Percentiles rank a stretch among this genome's conserved stretches.
phyloP scores from a whole-genome alignment of 768 basidiomycete genomes.

The Sistotremastrum suecicum region DNA sequence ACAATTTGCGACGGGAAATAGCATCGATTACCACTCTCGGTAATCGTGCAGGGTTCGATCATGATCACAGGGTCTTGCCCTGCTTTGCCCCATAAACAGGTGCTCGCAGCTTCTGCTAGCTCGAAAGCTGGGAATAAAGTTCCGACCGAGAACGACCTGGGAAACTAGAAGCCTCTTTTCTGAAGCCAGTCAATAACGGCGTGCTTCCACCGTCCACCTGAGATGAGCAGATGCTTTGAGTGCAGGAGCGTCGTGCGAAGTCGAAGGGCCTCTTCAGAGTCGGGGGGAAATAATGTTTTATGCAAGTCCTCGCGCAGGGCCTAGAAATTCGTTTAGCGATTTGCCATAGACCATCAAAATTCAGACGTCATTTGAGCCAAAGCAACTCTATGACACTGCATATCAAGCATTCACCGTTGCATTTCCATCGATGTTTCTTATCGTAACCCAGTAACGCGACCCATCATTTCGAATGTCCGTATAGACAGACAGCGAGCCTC shows the following conservation, averaged over 20 bases:
- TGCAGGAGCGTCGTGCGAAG: slow-evolving; percentile 34
- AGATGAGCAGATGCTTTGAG: slow-evolving; percentile 40
- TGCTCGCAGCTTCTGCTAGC: no score
- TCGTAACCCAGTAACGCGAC: slow-evolving; percentile 38
- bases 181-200: slow-evolving; percentile 49
- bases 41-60: no score
- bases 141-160: no score
- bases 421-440: slow-evolving; percentile 60
- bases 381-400: background rate
- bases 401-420: slow-evolving; percentile 28
- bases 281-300: slow-evolving; percentile 32
- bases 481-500: slow-evolving; percentile 61
- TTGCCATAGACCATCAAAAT: background rate
- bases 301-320: slow-evolving; percentile 43
- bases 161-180: slow-evolving; percentile 42
- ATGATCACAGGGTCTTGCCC: no score
- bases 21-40: no score
- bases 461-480: slow-evolving; percentile 57
- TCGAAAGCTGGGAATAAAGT: no score
- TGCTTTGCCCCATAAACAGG: no score
- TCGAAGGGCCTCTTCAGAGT: slow-evolving; percentile 31
- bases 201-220: slow-evolving; percentile 51
- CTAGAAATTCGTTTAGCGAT: slow-evolving; percentile 20
- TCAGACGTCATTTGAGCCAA: background rate
- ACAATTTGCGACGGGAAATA: no score